Evolutionary conservation across 805 yeast genomes (phyloP).

Genomic region (Kodamaea lidongshanica): DNA sequence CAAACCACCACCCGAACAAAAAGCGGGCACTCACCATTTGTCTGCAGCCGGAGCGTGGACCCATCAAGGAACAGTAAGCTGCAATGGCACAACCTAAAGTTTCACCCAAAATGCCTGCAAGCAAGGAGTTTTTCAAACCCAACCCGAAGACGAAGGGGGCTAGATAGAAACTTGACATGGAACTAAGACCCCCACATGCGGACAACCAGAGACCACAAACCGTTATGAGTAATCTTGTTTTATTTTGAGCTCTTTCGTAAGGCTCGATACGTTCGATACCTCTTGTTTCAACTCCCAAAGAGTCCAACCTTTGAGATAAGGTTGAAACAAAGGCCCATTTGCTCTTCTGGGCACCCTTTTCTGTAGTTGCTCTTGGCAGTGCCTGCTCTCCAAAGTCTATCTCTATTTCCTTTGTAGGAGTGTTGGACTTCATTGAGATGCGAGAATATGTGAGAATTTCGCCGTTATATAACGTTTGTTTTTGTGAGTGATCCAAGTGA

Average conservation of each 20-base stretch:
- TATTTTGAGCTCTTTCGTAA: constrained; percentile 47
- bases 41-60: constrained; percentile 84
- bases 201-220: constrained; percentile 77
- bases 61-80: constrained; percentile 80
- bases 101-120: constrained; percentile 58
- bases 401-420: too few relatives aligned
- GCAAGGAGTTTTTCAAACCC: constrained; percentile 58
- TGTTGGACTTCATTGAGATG: too few relatives aligned
- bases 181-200: constrained; percentile 82
- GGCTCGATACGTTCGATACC: constrained; percentile 76
- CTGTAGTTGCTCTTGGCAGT: neutral
- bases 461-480: too few relatives aligned
- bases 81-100: constrained; percentile 70
- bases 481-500: too few relatives aligned
- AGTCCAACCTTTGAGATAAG: constrained; percentile 31
- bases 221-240: constrained; percentile 24
- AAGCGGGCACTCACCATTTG: constrained; percentile 81
- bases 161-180: constrained; percentile 76
- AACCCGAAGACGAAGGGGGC: constrained; percentile 69
- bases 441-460: too few relatives aligned
- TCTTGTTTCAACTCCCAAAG: constrained; percentile 61
- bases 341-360: neutral
- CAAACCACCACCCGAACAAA: constrained; percentile 81
- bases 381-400: too few relatives aligned
- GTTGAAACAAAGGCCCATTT: constrained; percentile 1